phyloP scores from a whole-genome alignment of 2,329 filamentous ascomycete species.

The Paracamarosporium sp. region DNA sequence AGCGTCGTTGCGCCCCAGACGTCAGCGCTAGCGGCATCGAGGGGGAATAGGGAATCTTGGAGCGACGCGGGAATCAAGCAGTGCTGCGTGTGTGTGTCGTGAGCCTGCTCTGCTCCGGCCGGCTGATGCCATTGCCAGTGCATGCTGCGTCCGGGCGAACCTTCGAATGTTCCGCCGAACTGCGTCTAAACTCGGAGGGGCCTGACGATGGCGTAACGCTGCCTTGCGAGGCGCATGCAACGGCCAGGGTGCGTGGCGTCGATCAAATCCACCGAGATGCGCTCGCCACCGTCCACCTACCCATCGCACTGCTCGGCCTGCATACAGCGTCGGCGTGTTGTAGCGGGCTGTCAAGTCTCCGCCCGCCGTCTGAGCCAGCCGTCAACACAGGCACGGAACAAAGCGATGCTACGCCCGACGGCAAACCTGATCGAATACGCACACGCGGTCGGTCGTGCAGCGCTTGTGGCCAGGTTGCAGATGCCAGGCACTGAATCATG shows the following conservation, averaged over 20 bases:
- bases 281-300: not conserved
- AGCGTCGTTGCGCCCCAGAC: no score
- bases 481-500: constrained; percentile 4
- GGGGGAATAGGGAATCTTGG: not conserved
- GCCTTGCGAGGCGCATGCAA: constrained; percentile 3
- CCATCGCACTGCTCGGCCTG: no score
- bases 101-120: not conserved
- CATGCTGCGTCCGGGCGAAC: not conserved
- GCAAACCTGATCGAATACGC: not conserved
- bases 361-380: no score
- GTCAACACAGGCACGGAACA: not conserved
- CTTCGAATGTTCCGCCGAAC: not conserved
- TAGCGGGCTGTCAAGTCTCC: no score
- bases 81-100: not conserved
- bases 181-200: not conserved
- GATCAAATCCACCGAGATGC: not conserved
- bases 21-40: constrained; percentile 2
- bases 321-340: no score
- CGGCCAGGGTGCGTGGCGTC: constrained; percentile 3
- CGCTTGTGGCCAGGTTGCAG: not conserved
- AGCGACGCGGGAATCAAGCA: not conserved
- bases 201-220: not conserved
- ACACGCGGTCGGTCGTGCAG: not conserved
- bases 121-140: not conserved
- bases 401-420: not conserved